Evolutionary conservation across 2,329 filamentous ascomycete species (phyloP), one percentile per base, ranked within the genome.

Genomic region (Neopestalotiopsis sp.): DNA sequence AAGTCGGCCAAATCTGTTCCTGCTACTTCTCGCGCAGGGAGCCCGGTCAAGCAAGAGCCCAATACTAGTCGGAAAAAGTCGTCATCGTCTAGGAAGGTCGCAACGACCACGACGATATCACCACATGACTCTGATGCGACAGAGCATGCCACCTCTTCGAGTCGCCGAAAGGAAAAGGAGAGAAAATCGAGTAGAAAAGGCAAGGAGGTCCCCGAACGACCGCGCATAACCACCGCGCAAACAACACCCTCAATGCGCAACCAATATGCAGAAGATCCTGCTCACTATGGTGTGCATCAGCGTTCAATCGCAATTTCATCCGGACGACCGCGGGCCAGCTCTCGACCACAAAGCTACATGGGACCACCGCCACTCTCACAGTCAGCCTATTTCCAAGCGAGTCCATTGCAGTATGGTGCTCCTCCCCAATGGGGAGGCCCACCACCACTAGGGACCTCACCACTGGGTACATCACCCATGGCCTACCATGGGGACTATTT

Each of bases 21-120:
- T 24, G 57, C 57, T 20, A 20, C 56, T 10, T 38, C 34, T 12
- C 10, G 17, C 24, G 14, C 57, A 9, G 52, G 56, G 10, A 67
- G 66, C 49, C 66, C 66, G 1, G 28, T 56, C 13, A 67, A 63
- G 59, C 57, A 49, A 24, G n/a, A 59, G 34, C 42, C 58, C 30
- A 67, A 88, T 75, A 87, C 83, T 24, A 78, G 85, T 71, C 85
- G 83, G 75, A 80, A 84, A 58, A 83, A 85, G 70, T 83, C 76
- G 70, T 75, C 84, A 57, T 77, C 78, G 67, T 74, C 78, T 65
- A 81, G 79, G 69, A 76, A 78, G 60, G 79, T 80, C 57, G 80
- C 83, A 14, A 79, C 81, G 52, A 80, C 81, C 32, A 78, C 81
- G 52, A 80, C 81, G 32, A 78, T 74, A 65, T 75, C 73, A 67